These are phyloP conservation scores for Vigna reflexopilosa DNA, from an alignment of 306 rosid genomes.

Conservation along the genomic window DNA sequence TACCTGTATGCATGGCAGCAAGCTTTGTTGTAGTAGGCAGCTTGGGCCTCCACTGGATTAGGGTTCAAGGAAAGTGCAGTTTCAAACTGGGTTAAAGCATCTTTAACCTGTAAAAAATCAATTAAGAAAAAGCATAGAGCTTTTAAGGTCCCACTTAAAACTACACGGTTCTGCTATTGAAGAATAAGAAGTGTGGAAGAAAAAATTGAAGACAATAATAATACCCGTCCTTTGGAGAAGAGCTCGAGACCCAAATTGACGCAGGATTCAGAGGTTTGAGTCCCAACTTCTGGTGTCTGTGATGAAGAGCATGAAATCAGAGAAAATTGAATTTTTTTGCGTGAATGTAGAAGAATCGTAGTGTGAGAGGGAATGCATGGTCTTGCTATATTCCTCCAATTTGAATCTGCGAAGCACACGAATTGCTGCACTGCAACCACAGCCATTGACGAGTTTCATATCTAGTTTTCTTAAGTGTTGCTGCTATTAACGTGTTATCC, in stretches of 20 bases:
- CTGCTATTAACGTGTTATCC: constrained; percentile 42
- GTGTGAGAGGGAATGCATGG: constrained; percentile 48
- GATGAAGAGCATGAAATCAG: constrained; percentile 62
- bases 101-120: constrained; percentile 78
- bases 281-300: constrained; percentile 67
- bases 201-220: constrained; percentile 7
- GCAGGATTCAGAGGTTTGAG: constrained; percentile 77
- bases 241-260: constrained; percentile 92
- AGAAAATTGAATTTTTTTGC: constrained; percentile 42
- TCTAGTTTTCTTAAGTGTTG: not conserved
- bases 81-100: constrained; percentile 89
- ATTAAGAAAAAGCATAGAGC: not conserved
- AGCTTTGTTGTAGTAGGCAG: constrained; percentile 95
- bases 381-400: constrained; percentile 34
- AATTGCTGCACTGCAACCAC: constrained; percentile 65
- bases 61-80: constrained; percentile 84
- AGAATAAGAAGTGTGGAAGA: not conserved
- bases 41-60: constrained; percentile 88
- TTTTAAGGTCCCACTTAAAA: constrained; percentile 17
- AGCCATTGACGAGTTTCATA: constrained; percentile 60
- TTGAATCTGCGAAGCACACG: constrained; percentile 59
- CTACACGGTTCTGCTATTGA: not conserved
- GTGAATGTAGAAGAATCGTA: constrained; percentile 40
- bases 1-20: constrained; percentile 96
- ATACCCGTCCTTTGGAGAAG: constrained; percentile 93